phyloP scores from a whole-genome alignment of 1,284 basidiomycete species.

The Heterobasidion parviporum region DNA sequence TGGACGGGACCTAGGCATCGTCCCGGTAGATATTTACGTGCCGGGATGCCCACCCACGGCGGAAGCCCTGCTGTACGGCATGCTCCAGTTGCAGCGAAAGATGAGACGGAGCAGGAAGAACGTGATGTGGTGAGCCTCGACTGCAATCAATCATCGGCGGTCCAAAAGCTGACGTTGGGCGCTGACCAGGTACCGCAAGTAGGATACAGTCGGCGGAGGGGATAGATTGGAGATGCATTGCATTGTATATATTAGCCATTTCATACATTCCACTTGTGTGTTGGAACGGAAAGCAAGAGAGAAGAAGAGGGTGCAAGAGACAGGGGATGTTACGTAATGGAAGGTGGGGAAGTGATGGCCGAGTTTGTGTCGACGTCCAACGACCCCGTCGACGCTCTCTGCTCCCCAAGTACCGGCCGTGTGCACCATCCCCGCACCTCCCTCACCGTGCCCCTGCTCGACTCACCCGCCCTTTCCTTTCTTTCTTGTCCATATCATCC shows the following conservation, averaged over 20 bases:
- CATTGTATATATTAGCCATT: background rate
- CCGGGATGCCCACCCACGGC: conserved; percentile 93
- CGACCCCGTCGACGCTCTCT: too few relatives aligned
- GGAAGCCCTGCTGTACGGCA: conserved; percentile 89
- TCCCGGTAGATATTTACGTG: conserved; percentile 96
- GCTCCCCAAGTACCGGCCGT: too few relatives aligned
- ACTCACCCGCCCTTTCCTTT: background rate
- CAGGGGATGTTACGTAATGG: too few relatives aligned
- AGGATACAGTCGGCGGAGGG: conserved; percentile 5
- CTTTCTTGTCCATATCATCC: background rate
- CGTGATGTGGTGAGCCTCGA: conserved; percentile 72
- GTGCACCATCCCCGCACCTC: too few relatives aligned
- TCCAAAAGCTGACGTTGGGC: conserved; percentile 4
- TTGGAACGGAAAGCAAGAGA: too few relatives aligned
- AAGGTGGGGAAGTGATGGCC: too few relatives aligned
- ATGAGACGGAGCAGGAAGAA: conserved; percentile 89
- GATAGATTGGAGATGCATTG: background rate
- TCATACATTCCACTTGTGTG: background rate
- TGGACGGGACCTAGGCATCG: conserved; percentile 54
- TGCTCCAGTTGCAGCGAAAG: conserved; percentile 96
- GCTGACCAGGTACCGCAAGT: conserved; percentile 45
- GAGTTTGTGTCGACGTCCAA: too few relatives aligned
- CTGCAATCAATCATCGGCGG: background rate
- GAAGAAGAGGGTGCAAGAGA: too few relatives aligned
- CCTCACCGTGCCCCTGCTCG: background rate